Conservation (phyloP, 2,329 filamentous ascomycete genomes). For the Penicillium sp. region DNA sequence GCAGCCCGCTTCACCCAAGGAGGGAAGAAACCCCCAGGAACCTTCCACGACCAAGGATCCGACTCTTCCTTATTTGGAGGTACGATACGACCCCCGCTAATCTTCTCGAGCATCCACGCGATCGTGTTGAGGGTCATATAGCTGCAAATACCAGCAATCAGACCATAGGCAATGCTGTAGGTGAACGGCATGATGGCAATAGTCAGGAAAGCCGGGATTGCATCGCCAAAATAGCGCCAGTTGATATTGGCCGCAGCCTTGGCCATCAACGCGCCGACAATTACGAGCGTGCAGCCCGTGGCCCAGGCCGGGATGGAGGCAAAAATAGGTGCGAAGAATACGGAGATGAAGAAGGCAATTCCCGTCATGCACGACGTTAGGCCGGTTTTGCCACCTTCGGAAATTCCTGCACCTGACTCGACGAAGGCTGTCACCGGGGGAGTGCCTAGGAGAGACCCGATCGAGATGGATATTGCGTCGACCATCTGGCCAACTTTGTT, state of each 20-base stretch:
- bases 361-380: slow-evolving; percentile 76
- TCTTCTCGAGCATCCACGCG: slow-evolving; percentile 64
- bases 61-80: slow-evolving; percentile 71
- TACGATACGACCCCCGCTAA: slow-evolving; percentile 63
- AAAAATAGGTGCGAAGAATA: slow-evolving; percentile 89
- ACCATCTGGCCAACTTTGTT: slow-evolving; percentile 50
- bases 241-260: slow-evolving; percentile 76
- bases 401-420: slow-evolving; percentile 85
- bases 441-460: slow-evolving; percentile 71
- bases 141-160: slow-evolving; percentile 73
- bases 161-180: slow-evolving; percentile 80
- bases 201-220: slow-evolving; percentile 77
- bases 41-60: slow-evolving; percentile 74
- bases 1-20: slow-evolving; percentile 64
- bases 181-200: slow-evolving; percentile 85
- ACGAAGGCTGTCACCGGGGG: slow-evolving; percentile 83
- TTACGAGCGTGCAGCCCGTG: slow-evolving; percentile 79
- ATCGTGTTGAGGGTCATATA: slow-evolving; percentile 71
- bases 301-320: slow-evolving; percentile 86
- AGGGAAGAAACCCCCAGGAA: slow-evolving; percentile 70
- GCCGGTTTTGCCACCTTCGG: slow-evolving; percentile 79
- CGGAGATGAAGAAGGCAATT: slow-evolving; percentile 76
- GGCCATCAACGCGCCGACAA: slow-evolving; percentile 86
- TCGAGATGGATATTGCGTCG: slow-evolving; percentile 73
- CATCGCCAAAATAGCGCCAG: slow-evolving; percentile 80